Percentiles rank a stretch among this genome's conserved stretches.
Conservation (phyloP, 163 green algal genomes). For the Scenedesmus sp. region DNA sequence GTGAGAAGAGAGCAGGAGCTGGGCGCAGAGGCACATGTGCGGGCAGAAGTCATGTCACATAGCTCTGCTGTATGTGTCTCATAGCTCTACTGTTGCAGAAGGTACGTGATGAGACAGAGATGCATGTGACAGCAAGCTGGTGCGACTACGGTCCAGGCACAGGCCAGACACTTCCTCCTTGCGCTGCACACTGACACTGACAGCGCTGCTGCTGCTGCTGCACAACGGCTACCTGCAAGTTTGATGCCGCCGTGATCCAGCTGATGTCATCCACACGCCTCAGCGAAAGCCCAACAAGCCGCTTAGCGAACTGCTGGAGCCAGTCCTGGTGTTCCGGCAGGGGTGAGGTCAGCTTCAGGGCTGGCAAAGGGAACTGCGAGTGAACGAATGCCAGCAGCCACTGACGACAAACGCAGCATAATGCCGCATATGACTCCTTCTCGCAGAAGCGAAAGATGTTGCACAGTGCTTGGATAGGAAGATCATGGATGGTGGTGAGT, state of each 20-base stretch:
- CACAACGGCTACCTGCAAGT: not conserved
- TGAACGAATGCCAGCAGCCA: conserved; percentile 8
- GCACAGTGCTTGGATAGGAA: not conserved
- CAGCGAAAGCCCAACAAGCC: not conserved
- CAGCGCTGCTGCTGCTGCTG: no score
- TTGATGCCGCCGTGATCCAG: not conserved
- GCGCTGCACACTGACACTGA: no score
- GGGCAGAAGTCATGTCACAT: not conserved
- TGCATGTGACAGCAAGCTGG: no score
- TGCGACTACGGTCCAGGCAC: no score
- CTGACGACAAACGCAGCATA: not conserved
- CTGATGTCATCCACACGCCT: conserved; percentile 11
- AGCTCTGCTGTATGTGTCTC: no score
- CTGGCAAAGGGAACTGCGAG: not conserved
- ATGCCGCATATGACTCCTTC: not conserved
- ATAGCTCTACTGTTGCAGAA: no score
- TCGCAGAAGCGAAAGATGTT: conserved; percentile 20
- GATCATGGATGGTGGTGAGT: not conserved
- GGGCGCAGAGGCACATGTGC: not conserved
- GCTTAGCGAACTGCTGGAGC: conserved; percentile 13
- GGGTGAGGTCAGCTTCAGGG: conserved; percentile 9
- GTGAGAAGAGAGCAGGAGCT: not conserved
- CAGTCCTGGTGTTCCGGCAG: not conserved
- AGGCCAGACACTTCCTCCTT: no score
- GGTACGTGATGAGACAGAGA: no score